Conservation (phyloP, 129 eudicot genomes). For the Smallanthus sonchifolius region DNA sequence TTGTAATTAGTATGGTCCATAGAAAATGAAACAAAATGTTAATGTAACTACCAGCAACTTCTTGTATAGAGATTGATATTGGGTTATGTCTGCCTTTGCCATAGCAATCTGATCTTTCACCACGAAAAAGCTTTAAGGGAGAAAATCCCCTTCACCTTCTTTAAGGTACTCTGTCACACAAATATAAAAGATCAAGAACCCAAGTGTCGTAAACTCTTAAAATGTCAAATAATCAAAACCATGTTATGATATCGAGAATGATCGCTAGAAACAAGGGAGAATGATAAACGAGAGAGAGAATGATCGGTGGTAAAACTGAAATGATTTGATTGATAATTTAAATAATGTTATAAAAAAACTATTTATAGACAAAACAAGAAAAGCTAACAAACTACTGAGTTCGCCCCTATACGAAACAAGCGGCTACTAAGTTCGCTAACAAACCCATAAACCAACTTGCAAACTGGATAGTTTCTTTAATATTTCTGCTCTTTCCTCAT, state of each 20-base stretch:
- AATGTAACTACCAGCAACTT: constrained; percentile 54
- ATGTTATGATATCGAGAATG: no score
- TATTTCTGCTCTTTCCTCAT: constrained; percentile 63
- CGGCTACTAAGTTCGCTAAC: no score
- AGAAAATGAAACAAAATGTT: constrained; percentile 11
- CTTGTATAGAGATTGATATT: constrained; percentile 57
- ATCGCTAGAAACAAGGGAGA: no score
- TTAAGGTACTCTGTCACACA: constrained; percentile 55
- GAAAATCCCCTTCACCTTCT: constrained; percentile 58
- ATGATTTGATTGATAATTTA: no score
- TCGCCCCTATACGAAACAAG: no score
- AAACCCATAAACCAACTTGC: constrained; percentile 61
- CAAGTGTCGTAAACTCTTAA: constrained; percentile 5
- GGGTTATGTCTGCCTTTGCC: constrained; percentile 65
- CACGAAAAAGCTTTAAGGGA: constrained; percentile 60
- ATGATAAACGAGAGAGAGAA: no score
- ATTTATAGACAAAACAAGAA: no score
- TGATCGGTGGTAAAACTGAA: no score
- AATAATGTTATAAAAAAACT: no score
- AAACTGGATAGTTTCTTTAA: constrained; percentile 58
- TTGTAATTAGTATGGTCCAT: constrained; percentile 3
- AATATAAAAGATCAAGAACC: constrained; percentile 17
- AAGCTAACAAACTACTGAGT: no score
- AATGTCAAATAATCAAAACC: constrained; percentile 3
- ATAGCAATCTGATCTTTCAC: constrained; percentile 77